phyloP scores from a whole-genome alignment of 169 alveolate genomes.

The Cryptosporidium ryanae region DNA sequence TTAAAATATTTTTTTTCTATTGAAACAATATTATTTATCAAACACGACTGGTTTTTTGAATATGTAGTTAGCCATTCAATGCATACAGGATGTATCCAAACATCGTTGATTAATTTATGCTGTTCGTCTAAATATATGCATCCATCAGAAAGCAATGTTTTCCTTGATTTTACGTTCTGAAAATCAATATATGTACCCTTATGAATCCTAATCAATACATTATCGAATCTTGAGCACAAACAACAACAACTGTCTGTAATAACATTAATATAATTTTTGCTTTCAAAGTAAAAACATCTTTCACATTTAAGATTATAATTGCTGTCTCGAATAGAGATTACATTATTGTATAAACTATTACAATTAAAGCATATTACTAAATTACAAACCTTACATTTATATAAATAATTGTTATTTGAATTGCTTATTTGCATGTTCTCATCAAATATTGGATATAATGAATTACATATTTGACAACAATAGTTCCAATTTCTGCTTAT shows the following conservation, averaged over 20 bases:
- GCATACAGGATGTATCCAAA: constrained; percentile 69
- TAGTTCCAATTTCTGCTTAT: constrained; percentile 40
- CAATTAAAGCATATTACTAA: constrained; percentile 31
- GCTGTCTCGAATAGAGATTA: background rate
- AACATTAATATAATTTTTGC: background rate
- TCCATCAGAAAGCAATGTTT: constrained; percentile 40
- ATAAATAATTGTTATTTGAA: background rate
- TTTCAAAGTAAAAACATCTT: constrained; percentile 18
- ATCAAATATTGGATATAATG: background rate
- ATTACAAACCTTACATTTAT: constrained; percentile 30
- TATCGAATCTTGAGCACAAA: constrained; percentile 64
- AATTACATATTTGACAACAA: constrained; percentile 64
- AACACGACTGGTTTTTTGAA: background rate
- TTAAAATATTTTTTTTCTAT: constrained; percentile 56
- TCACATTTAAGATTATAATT: background rate
- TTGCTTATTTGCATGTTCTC: background rate
- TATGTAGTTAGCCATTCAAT: constrained; percentile 30
- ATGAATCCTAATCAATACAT: constrained; percentile 13
- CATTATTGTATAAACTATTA: background rate
- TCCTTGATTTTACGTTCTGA: constrained; percentile 10
- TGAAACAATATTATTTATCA: background rate
- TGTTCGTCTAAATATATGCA: constrained; percentile 39
- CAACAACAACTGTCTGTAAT: constrained; percentile 41
- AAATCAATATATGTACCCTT: constrained; percentile 38
- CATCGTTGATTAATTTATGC: constrained; percentile 3